Evolutionary conservation across 768 basidiomycete genomes (phyloP).

Genomic region (Lentinula edodes): DNA sequence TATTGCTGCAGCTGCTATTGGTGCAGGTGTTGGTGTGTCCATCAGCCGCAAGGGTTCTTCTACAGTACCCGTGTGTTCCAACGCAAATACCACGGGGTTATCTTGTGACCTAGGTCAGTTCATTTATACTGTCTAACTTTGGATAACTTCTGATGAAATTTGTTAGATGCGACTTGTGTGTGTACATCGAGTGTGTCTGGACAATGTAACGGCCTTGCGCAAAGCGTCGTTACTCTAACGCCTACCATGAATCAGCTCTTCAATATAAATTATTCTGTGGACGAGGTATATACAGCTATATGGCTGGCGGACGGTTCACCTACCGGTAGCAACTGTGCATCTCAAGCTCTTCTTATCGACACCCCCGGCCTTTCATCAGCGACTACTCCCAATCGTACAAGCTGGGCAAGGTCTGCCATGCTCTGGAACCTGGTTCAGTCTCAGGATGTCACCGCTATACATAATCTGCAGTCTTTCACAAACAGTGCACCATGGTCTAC

Average conservation of each 20-base stretch:
- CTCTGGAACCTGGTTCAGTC: constrained; percentile 56
- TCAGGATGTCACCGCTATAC: constrained; percentile 33
- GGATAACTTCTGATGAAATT: constrained; percentile 1
- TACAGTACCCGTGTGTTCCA: constrained; percentile 27
- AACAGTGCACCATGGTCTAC: constrained; percentile 41
- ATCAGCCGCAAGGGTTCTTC: constrained; percentile 21
- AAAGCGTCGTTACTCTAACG: constrained; percentile 42
- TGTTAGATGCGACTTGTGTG: constrained; percentile 54
- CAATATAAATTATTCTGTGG: constrained; percentile 35
- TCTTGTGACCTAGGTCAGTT: constrained; percentile 52
- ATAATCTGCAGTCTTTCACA: constrained; percentile 41
- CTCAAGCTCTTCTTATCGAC: constrained; percentile 52
- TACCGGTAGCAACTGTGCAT: constrained; percentile 39
- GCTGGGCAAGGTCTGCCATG: constrained; percentile 54
- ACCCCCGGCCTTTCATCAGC: constrained; percentile 35
- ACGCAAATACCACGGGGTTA: constrained; percentile 37
- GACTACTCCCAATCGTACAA: constrained; percentile 41
- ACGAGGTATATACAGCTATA: constrained; percentile 40
- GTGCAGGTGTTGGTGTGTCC: constrained; percentile 39
- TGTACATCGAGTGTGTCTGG: constrained; percentile 41
- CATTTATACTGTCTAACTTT: neutral
- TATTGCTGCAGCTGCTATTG: constrained; percentile 35
- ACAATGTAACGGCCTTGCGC: constrained; percentile 50
- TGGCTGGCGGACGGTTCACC: constrained; percentile 45
- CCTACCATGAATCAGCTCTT: constrained; percentile 46